These are phyloP conservation scores for Fusarium sp. DNA, from an alignment of 2,329 filamentous ascomycete genomes.

Conservation along the genomic window DNA sequence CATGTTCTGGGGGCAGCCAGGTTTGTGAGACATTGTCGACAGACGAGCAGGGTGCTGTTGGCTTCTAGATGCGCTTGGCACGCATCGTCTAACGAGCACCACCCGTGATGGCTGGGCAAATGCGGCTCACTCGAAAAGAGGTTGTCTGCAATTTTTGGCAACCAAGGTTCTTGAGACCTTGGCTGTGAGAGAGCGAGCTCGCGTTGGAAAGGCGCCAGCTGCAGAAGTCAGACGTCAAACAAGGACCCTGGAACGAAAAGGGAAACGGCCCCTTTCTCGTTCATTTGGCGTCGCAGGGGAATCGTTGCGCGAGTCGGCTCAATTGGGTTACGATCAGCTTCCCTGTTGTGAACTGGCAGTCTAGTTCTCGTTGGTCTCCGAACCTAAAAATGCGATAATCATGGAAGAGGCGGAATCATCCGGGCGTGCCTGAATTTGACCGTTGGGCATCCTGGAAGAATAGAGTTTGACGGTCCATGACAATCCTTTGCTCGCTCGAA, in stretches of 20 bases:
- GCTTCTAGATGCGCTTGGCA: not conserved
- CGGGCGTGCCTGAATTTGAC: not conserved
- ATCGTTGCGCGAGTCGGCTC: slow-evolving; percentile 29
- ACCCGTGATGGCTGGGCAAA: not conserved
- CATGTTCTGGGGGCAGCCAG: not conserved
- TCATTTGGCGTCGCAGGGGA: slow-evolving; percentile 33
- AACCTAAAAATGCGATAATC: not conserved
- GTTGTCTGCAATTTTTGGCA: not conserved
- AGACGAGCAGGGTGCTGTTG: not conserved
- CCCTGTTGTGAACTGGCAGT: not conserved
- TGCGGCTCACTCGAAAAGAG: not conserved
- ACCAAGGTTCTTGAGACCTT: not conserved
- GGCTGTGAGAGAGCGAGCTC: not conserved
- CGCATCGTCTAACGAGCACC: not conserved
- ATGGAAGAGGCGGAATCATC: not conserved
- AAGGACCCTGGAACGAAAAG: slow-evolving; percentile 18
- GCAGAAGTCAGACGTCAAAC: slow-evolving; percentile 19
- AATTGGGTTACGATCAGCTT: slow-evolving; percentile 37
- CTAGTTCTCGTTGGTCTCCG: not conserved
- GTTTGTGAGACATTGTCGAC: not conserved
- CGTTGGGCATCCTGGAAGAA: not conserved
- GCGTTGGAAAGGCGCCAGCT: not conserved
- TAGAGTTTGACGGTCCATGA: not conserved
- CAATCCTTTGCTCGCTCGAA: not conserved
- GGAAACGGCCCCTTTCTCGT: slow-evolving; percentile 29